A percentile compares a stretch with the other conserved stretches of the same genome.
Conservation (phyloP, 2,329 filamentous ascomycete species). For the Chaetothyriales sp. region DNA sequence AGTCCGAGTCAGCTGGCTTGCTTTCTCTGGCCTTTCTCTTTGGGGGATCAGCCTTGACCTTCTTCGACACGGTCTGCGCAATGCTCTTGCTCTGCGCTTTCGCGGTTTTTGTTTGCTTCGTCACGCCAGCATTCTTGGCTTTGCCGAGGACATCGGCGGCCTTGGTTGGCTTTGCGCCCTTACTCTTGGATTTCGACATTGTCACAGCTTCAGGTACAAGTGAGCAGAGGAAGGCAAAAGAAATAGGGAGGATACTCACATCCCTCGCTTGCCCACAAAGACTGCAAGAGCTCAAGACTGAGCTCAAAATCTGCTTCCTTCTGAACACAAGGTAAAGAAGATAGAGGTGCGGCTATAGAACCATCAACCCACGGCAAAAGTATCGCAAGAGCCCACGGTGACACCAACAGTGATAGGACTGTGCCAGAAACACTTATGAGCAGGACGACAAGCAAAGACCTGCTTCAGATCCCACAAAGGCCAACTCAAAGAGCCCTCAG, state of each 20-base stretch:
- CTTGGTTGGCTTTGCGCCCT: constrained; percentile 27
- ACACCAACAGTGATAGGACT: constrained; percentile 3
- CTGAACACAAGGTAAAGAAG: constrained; percentile 2
- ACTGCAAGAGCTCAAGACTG: neutral
- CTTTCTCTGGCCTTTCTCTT: constrained; percentile 31
- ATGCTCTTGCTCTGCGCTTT: constrained; percentile 34
- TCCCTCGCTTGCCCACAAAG: neutral
- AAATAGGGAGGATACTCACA: neutral
- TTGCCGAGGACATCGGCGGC: constrained; percentile 29
- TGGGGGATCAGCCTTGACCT: constrained; percentile 21
- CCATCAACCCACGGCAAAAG: constrained; percentile 15
- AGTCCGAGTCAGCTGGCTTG: constrained; percentile 22
- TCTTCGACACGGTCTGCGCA: constrained; percentile 29
- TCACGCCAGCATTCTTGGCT: constrained; percentile 34
- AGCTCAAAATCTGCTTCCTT: neutral
- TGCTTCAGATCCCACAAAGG: constrained; percentile 2
- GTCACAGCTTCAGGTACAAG: constrained; percentile 18
- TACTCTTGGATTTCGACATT: constrained; percentile 35
- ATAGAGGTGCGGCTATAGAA: constrained; percentile 7
- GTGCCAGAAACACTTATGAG: neutral
- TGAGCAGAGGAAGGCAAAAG: neutral
- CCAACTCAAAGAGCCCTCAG: constrained; percentile 25
- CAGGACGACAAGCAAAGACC: constrained; percentile 5
- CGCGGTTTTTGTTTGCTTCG: constrained; percentile 31
- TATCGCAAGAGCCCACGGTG: constrained; percentile 11